Percentiles rank a stretch among this genome's conserved stretches.
Evolutionary conservation across 139 green algal species (phyloP).

Genomic region (Picocystis salinarum): DNA sequence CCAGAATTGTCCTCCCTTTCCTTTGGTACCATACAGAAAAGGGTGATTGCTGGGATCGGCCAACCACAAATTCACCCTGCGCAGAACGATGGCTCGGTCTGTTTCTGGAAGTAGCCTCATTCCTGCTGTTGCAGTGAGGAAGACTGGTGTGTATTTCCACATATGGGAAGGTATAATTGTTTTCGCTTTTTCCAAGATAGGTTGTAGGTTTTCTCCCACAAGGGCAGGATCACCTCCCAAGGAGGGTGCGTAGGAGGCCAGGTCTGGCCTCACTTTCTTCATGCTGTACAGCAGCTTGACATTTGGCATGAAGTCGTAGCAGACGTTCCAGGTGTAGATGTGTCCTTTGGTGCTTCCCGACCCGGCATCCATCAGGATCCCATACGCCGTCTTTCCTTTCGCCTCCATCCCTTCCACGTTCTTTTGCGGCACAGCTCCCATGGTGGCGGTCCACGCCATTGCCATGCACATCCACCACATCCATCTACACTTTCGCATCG

Average conservation of each 20-base stretch:
- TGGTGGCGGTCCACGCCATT: not conserved
- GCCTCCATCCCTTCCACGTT: not conserved
- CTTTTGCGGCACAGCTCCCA: not conserved
- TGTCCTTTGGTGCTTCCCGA: constrained; percentile 2
- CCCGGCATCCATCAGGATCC: constrained; percentile 1
- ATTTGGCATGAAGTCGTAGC: not conserved
- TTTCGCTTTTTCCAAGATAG: not conserved
- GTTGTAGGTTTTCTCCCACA: not conserved
- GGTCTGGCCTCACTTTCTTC: not conserved
- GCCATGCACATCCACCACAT: too few species aligned
- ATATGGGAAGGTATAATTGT: not conserved
- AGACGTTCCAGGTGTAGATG: constrained; percentile 1
- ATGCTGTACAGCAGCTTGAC: not conserved
- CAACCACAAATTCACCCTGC: constrained; percentile 1
- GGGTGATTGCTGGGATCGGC: constrained; percentile 2
- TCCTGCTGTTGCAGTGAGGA: not conserved
- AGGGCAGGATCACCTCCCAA: not conserved
- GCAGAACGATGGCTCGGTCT: constrained; percentile 1
- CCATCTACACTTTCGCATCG: too few species aligned
- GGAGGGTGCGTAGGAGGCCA: not conserved
- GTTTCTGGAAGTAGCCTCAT: constrained; percentile 1
- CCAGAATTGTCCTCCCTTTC: not conserved
- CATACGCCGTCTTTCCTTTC: not conserved
- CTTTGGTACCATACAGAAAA: constrained; percentile 1
- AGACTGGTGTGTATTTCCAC: not conserved